Base-by-base conservation (phyloP, 352 stramenopile species). In the Pythium sukuiense region DNA sequence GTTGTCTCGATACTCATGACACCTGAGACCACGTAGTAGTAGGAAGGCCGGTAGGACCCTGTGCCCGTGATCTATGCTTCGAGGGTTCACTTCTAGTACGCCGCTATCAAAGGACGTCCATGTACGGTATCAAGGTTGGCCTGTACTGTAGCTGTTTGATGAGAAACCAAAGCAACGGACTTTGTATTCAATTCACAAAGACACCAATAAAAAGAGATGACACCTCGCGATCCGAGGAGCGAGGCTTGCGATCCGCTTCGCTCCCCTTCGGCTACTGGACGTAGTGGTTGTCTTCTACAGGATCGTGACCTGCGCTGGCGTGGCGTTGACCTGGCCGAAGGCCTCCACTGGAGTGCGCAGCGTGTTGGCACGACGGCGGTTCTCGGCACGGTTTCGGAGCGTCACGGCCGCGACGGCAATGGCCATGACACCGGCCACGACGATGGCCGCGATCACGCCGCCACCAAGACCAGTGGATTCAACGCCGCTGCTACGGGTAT, bases 281-380 rank as follows among this genome's bases (percentile, higher is more conserved):
- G 20, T 6, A 39, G 3, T 39, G 29, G 9, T 37, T 9, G 37
- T 5, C 39, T 2, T 46, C 39, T 61, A 67, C 32, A 67, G 35
- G 14, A 69, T 46, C 26, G 62, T 63, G 41, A 59, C 43, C 35
- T 59, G 35, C 32, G 54, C 53, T 16, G 63, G 63, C 33, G 63
- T 70, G 3, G 55, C 37, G 37, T 43, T 18, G 63, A 70, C 13
- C 27, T 60, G 20, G 26, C 56, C 56, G 53, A 64, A 60, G 32
- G 35, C 27, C 33, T 64, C 55, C 33, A 60, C 55, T 6, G 63
- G 63, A 14, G 63, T 70, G 33, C 55, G 54, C 14, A 64, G 33
- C 46, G 63, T 64, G 24, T 61, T 32, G 63, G 45, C 46, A 27
- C 56, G 55, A 26, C 48, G 45, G 16, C 54, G 54, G 29, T 63